These are phyloP conservation scores for Candida pini DNA, from an alignment of 805 yeast species.

Conservation along the genomic window DNA sequence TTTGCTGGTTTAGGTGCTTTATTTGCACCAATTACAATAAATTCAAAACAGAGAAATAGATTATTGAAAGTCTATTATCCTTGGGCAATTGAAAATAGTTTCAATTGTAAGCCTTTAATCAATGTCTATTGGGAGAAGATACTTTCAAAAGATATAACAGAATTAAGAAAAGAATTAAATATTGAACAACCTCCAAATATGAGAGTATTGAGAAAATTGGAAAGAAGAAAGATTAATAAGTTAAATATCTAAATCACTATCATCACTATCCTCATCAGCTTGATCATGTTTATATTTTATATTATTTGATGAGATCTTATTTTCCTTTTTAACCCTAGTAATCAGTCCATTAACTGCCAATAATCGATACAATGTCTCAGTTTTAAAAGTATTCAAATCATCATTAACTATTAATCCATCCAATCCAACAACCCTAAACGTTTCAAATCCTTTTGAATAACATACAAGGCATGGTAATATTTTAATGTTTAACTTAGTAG, in stretches of 20 bases:
- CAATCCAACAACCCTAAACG: conserved; percentile 62
- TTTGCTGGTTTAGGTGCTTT: conserved; percentile 92
- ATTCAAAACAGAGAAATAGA: conserved; percentile 54
- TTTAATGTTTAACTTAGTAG: conserved; percentile 53
- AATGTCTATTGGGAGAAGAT: conserved; percentile 91
- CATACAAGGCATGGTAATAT: conserved; percentile 67
- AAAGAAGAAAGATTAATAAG: conserved; percentile 10
- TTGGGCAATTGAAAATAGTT: conserved; percentile 78
- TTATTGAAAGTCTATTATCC: conserved; percentile 72
- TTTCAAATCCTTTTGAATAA: conserved; percentile 56
- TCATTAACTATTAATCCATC: conserved; percentile 43
- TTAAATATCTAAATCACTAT: conserved; percentile 33
- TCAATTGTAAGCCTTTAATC: conserved; percentile 67
- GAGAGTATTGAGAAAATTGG: conserved; percentile 50
- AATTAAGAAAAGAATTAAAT: conserved; percentile 65
- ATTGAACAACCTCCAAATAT: conserved; percentile 77
- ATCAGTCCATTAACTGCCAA: conserved; percentile 30
- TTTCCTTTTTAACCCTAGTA: conserved; percentile 29
- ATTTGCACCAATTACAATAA: conserved; percentile 80
- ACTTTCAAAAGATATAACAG: conserved; percentile 65
- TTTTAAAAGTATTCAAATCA: conserved; percentile 38
- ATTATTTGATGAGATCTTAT: too few relatives aligned
- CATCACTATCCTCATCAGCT: conserved; percentile 20
- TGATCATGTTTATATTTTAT: conserved; percentile 10
- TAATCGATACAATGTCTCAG: conserved; percentile 43